Evolutionary conservation across 1,139 yeast species (phyloP).

Genomic region (Suhomyces bokatorum): DNA sequence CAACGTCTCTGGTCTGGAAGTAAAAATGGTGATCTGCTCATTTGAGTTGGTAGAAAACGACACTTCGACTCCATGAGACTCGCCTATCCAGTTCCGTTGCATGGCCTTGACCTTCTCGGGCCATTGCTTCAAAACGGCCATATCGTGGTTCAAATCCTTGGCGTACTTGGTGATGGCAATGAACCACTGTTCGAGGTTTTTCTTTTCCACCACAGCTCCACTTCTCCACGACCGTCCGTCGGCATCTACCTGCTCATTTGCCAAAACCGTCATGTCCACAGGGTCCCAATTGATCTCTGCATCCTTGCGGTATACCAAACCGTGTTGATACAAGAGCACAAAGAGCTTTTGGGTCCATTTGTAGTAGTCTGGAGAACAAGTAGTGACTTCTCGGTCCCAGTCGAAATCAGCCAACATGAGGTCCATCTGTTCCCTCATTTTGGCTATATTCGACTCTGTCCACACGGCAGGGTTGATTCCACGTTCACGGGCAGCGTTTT

Average conservation of each 20-base stretch:
- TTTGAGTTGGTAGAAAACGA: conserved; percentile 35
- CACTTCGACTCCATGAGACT: conserved; percentile 77
- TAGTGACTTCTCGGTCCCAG: conserved; percentile 90
- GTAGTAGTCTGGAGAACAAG: conserved; percentile 86
- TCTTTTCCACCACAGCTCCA: conserved; percentile 89
- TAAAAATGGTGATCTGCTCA: conserved; percentile 53
- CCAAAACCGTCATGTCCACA: conserved; percentile 86
- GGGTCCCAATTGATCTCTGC: conserved; percentile 99
- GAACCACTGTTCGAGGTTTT: conserved; percentile 85
- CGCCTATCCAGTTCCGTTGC: conserved; percentile 95
- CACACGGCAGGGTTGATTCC: conserved; percentile 76
- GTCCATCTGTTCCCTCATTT: conserved; percentile 82
- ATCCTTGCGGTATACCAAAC: conserved; percentile 78
- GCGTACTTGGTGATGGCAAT: conserved; percentile 85
- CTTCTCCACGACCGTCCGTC: conserved; percentile 95
- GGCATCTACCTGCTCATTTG: conserved; percentile 93
- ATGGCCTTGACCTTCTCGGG: conserved; percentile 84
- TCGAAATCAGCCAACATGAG: conserved; percentile 84
- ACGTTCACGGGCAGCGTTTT: conserved; percentile 92
- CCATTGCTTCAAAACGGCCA: conserved; percentile 67
- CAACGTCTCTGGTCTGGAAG: conserved; percentile 89
- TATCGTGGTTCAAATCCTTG: conserved; percentile 59
- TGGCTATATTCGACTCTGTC: conserved; percentile 75
- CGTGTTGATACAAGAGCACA: conserved; percentile 65
- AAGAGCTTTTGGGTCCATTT: conserved; percentile 91